Evolutionary conservation across 495 filamentous ascomycete genomes (phyloP).

Genomic region (Penicillium goetzii): DNA sequence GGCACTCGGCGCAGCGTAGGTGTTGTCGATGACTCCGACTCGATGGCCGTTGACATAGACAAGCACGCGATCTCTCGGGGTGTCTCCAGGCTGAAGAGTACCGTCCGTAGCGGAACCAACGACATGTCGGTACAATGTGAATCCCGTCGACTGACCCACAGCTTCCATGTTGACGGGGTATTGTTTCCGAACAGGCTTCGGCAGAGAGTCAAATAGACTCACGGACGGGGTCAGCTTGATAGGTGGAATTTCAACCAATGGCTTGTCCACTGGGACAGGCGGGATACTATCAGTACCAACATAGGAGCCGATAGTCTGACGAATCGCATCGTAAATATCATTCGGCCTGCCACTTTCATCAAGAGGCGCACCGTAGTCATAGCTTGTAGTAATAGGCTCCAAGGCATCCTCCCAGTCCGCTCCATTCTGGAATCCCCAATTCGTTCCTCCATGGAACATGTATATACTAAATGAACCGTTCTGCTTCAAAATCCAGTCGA

Average conservation of each 20-base stretch:
- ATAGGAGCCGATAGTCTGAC: slow-evolving; percentile 41
- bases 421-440: slow-evolving; percentile 51
- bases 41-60: slow-evolving; percentile 47
- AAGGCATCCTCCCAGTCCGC: slow-evolving; percentile 44
- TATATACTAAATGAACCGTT: slow-evolving; percentile 50
- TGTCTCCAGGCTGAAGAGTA: slow-evolving; percentile 39
- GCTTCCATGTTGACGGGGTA: slow-evolving; percentile 48
- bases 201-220: slow-evolving; percentile 37
- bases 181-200: slow-evolving; percentile 17
- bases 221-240: slow-evolving; percentile 32
- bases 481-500: slow-evolving; percentile 43
- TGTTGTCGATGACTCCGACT: slow-evolving; percentile 48
- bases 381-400: slow-evolving; percentile 46
- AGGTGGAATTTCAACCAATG: slow-evolving; percentile 33
- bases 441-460: slow-evolving; percentile 55
- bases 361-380: slow-evolving; percentile 52
- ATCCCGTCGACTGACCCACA: slow-evolving; percentile 44
- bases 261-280: slow-evolving; percentile 33
- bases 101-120: slow-evolving; percentile 30
- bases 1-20: slow-evolving; percentile 38
- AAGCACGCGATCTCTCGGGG: slow-evolving; percentile 46
- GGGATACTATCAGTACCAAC: slow-evolving; percentile 37
- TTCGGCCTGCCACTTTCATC: slow-evolving; percentile 53
- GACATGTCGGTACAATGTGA: slow-evolving; percentile 46
- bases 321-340: slow-evolving; percentile 43